Conservation (phyloP, 768 basidiomycete genomes). For the Phylloporus arenicola region DNA sequence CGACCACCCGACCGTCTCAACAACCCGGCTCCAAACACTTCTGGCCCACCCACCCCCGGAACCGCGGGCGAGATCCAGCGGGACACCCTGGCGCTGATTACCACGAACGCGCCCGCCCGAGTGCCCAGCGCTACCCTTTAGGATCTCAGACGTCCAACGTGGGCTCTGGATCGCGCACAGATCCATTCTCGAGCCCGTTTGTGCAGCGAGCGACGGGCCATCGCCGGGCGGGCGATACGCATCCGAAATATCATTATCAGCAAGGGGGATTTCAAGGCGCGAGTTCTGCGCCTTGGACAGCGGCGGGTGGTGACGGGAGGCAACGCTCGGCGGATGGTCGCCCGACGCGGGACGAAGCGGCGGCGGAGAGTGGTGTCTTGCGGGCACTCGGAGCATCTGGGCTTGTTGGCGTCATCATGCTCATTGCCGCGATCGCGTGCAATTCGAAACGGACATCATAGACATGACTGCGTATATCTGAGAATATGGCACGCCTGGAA, state of each 20-base stretch:
- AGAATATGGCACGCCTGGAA: neutral
- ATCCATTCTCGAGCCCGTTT: slow-evolving; percentile 23
- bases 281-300: slow-evolving; percentile 2
- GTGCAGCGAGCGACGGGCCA: slow-evolving; percentile 28
- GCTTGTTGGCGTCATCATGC: slow-evolving; percentile 23
- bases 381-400: slow-evolving; percentile 28
- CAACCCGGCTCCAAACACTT: slow-evolving; percentile 22
- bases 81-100: slow-evolving; percentile 8
- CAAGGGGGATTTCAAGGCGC: slow-evolving; percentile 4
- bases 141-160: slow-evolving; percentile 1
- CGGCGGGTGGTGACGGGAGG: slow-evolving; percentile 2
- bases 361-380: slow-evolving; percentile 22
- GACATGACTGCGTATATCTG: neutral
- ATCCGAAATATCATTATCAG: neutral
- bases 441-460: slow-evolving; percentile 15
- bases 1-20: slow-evolving; percentile 22
- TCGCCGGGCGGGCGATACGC: slow-evolving; percentile 1
- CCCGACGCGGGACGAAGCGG: slow-evolving; percentile 20
- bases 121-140: neutral
- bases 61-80: slow-evolving; percentile 14
- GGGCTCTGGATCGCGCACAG: slow-evolving; percentile 1
- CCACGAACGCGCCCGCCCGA: slow-evolving; percentile 4
- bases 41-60: slow-evolving; percentile 25
- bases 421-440: slow-evolving; percentile 17
- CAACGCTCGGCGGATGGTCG: neutral